Conservation (phyloP, 31 red algal genomes). For the Endocladia muricata region DNA sequence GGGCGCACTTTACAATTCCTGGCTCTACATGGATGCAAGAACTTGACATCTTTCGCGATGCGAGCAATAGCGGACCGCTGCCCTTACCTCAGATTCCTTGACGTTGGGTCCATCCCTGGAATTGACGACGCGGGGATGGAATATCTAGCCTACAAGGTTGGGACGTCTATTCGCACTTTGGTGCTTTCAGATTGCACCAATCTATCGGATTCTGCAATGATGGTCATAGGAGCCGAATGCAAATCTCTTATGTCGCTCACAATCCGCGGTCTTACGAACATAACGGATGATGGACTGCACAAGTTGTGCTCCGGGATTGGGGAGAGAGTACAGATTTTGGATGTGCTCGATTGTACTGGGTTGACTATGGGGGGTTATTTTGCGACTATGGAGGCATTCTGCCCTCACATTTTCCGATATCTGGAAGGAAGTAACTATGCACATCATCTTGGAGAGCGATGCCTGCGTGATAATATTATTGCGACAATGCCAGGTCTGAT, state of each 20-base stretch:
- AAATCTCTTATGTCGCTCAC: conserved; percentile 34
- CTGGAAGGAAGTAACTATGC: conserved; percentile 40
- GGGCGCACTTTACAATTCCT: conserved; percentile 28
- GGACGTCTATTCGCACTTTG: conserved; percentile 5
- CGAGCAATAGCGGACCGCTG: conserved; percentile 30
- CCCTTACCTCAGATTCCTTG: conserved; percentile 42
- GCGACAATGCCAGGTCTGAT: conserved; percentile 58
- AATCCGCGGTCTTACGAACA: conserved; percentile 15
- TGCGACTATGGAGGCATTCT: conserved; percentile 39
- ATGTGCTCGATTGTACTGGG: conserved; percentile 51
- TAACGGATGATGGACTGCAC: conserved; percentile 46
- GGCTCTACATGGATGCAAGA: conserved; percentile 33
- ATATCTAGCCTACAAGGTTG: conserved; percentile 13
- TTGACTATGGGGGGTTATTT: conserved; percentile 43
- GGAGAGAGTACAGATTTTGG: conserved; percentile 25
- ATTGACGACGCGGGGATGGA: conserved; percentile 33
- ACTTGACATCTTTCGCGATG: conserved; percentile 24
- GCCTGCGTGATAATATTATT: conserved; percentile 58
- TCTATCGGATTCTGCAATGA: conserved; percentile 30
- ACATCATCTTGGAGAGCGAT: conserved; percentile 27
- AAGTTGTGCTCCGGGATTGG: conserved; percentile 39
- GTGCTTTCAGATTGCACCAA: conserved; percentile 42
- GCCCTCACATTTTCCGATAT: conserved; percentile 44
- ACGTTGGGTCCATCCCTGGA: conserved; percentile 30
- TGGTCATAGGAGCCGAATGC: conserved; percentile 16